A percentile compares a stretch with the other conserved stretches of the same genome.
phyloP scores from a whole-genome alignment of 371 early-diverging fungal species.

The Funneliformis caledonium region DNA sequence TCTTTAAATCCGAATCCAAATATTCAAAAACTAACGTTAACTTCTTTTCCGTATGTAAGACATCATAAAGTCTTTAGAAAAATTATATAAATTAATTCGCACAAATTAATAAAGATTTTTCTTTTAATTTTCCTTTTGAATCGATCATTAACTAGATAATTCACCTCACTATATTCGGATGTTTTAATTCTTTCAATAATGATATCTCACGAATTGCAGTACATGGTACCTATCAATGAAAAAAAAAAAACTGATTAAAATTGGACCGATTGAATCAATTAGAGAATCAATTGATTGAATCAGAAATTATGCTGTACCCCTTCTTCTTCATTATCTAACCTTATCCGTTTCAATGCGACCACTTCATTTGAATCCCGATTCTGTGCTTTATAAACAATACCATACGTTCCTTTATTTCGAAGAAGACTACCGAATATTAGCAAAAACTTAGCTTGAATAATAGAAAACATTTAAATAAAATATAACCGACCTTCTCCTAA shows the following conservation, averaged over 20 bases:
- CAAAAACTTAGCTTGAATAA: neutral
- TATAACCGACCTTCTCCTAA: slow-evolving; percentile 76
- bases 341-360: slow-evolving; percentile 98
- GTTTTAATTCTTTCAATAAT: slow-evolving; percentile 91
- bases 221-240: slow-evolving; percentile 78
- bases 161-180: slow-evolving; percentile 93
- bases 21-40: slow-evolving; percentile 95
- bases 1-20: slow-evolving; percentile 93
- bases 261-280: slow-evolving; percentile 3
- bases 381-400: slow-evolving; percentile 97
- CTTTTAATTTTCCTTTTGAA: neutral
- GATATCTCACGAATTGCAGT: slow-evolving; percentile 99
- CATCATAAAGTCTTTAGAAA: slow-evolving; percentile 79
- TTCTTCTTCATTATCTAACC: slow-evolving; percentile 96
- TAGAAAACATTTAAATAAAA: neutral
- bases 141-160: neutral
- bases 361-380: slow-evolving; percentile 91
- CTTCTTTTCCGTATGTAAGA: slow-evolving; percentile 94
- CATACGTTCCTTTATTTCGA: slow-evolving; percentile 83
- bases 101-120: neutral
- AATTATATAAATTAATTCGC: slow-evolving; percentile 8
- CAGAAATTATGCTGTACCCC: slow-evolving; percentile 56
- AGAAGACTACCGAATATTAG: neutral
- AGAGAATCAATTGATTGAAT: neutral
- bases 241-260: neutral